phyloP scores from a whole-genome alignment of 371 early-diverging fungal species.

The Apophysomyces sp. region DNA sequence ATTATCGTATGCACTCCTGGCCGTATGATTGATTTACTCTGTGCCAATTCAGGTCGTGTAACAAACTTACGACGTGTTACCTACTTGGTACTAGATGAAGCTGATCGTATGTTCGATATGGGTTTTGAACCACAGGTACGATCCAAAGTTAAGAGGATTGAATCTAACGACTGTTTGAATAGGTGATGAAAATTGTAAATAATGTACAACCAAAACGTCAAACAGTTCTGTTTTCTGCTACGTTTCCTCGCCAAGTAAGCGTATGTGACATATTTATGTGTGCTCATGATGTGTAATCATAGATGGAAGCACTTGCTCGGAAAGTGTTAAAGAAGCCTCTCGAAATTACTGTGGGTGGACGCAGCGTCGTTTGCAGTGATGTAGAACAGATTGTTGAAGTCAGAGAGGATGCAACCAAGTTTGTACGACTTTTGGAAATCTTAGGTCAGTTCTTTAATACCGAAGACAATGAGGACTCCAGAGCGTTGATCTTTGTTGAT shows the following conservation, averaged over 20 bases:
- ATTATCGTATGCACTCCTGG: slow-evolving; percentile 99
- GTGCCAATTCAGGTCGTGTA: slow-evolving; percentile 95
- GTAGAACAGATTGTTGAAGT: slow-evolving; percentile 92
- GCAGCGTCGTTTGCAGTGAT: slow-evolving; percentile 86
- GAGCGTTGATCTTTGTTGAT: slow-evolving; percentile 93
- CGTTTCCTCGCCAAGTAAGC: slow-evolving; percentile 87
- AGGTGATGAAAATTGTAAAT: slow-evolving; percentile 94
- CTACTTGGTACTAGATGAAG: slow-evolving; percentile 99
- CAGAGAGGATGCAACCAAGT: slow-evolving; percentile 81
- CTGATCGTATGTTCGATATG: slow-evolving; percentile 98
- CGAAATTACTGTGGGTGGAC: slow-evolving; percentile 94
- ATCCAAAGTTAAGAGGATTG: background rate
- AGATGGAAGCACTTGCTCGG: slow-evolving; percentile 96
- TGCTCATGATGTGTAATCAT: background rate
- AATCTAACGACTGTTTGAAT: background rate
- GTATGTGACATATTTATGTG: background rate
- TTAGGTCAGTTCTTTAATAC: slow-evolving; percentile 78
- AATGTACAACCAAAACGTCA: slow-evolving; percentile 94
- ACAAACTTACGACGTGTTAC: slow-evolving; percentile 93
- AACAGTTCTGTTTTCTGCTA: slow-evolving; percentile 94
- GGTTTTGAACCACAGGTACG: slow-evolving; percentile 97
- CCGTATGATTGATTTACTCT: slow-evolving; percentile 98
- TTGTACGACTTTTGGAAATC: slow-evolving; percentile 85
- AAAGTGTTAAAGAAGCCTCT: slow-evolving; percentile 88
- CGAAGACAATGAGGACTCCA: slow-evolving; percentile 53